Evolutionary conservation across 768 basidiomycete species (phyloP), one percentile per base, ranked within the genome.

Genomic region (Panaeolus cyanescens): DNA sequence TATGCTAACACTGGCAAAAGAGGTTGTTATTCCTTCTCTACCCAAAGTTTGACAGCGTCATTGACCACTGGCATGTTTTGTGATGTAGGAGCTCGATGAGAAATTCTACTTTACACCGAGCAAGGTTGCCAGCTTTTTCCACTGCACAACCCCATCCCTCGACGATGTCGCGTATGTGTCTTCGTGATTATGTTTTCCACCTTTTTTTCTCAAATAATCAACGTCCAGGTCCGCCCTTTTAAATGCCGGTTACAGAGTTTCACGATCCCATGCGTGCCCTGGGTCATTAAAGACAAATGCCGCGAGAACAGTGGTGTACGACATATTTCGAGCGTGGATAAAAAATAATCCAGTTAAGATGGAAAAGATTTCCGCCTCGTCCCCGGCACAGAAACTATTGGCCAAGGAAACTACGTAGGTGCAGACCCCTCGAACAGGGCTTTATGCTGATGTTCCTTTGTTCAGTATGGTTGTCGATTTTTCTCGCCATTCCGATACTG

Each of bases 271-370:
- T 74, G 94, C 96, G 0, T 82, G 81, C 19, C 74, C 93, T 4
- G 97, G 97, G 0, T 96, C 95, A 7, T 73, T 99, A 59, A 99
- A 99, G 79, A 97, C 97, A 17, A 83, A 87, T 19, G 96, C 94
- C 2, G 79, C 88, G 2, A 80, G 86, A 32, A 69, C 76, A 28
- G 87, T 89, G 62, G 73, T 99, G 7, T 86, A 92, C 69, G 95
- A 96, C 68, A 77, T 97, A 54, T 90, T 89, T 70, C 85, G 96
- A 4, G 87, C 85, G n/a, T 96, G 89, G 87, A 84, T 94, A 59
- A 91, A 93, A 69, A 74, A 69, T 0, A 80, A 95, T 67, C 94
- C 96, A 0, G 91, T 97, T 28, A 90, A 87, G 67, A 85, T 88
- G 82, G 88, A 90, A 56, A 96, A 95, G 57, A 83, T 98, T 13